These are phyloP conservation scores for Noccaea bulbosa DNA, from an alignment of 345 rosid species.

Conservation along the genomic window DNA sequence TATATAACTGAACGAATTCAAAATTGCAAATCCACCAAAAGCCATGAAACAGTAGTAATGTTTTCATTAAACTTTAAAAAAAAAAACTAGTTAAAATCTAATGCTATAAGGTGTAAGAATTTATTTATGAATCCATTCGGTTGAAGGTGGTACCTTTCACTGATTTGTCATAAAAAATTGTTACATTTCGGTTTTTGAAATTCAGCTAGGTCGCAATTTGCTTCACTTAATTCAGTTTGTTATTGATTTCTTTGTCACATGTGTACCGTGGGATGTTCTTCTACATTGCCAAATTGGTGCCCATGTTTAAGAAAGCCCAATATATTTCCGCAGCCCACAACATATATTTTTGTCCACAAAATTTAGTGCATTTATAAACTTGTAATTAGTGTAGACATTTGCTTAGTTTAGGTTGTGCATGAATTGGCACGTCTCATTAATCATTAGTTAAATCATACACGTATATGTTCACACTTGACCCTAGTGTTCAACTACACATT, in stretches of 20 bases:
- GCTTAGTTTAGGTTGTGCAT: no score
- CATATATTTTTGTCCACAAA: no score
- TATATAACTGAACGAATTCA: conserved; percentile 21
- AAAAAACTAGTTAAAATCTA: no score
- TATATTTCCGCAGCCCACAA: background rate
- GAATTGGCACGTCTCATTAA: no score
- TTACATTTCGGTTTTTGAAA: background rate
- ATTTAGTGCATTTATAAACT: no score
- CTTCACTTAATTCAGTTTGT: background rate
- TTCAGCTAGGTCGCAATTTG: background rate
- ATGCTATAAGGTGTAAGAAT: background rate
- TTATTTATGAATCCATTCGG: background rate
- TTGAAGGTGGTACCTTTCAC: background rate
- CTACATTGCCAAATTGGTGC: background rate
- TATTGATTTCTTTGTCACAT: background rate
- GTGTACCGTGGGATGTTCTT: background rate
- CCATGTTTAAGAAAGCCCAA: conserved; percentile 27
- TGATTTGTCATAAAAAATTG: background rate
- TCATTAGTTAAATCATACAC: no score
- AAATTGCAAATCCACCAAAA: conserved; percentile 25
- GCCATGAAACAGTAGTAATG: conserved; percentile 3
- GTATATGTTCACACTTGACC: no score
- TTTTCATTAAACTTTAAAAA: background rate
- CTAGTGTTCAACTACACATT: no score
- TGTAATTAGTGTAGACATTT: no score